Evolutionary conservation across 1,139 yeast genomes (phyloP).

Genomic region (Chernovozyma sophiae-reginae): DNA sequence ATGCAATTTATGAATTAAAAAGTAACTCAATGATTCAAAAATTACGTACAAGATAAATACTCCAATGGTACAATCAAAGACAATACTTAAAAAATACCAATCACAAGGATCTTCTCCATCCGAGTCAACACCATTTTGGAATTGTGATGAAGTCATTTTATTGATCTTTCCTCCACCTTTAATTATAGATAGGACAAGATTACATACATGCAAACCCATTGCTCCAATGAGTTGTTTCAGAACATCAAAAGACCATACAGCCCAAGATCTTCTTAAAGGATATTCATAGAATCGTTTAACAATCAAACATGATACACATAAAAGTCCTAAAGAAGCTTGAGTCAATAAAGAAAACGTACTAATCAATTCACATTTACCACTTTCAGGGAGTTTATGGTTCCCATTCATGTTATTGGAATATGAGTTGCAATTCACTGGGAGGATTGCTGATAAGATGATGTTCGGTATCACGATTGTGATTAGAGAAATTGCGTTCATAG

Average conservation of each 20-base stretch:
- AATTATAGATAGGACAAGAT: slow-evolving; percentile 65
- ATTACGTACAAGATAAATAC: slow-evolving; percentile 72
- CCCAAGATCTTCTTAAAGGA: slow-evolving; percentile 80
- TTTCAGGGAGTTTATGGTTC: slow-evolving; percentile 5
- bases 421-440: neutral
- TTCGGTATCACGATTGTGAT: neutral
- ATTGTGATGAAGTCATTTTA: neutral
- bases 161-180: slow-evolving; percentile 22
- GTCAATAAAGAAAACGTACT: slow-evolving; percentile 70
- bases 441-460: neutral
- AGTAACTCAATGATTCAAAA: slow-evolving; percentile 42
- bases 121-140: neutral
- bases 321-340: slow-evolving; percentile 64
- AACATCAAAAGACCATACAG: slow-evolving; percentile 86
- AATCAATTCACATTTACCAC: slow-evolving; percentile 54
- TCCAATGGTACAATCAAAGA: slow-evolving; percentile 93
- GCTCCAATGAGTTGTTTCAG: slow-evolving; percentile 88
- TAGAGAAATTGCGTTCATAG: neutral
- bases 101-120: slow-evolving; percentile 60
- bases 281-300: slow-evolving; percentile 73
- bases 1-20: slow-evolving; percentile 28
- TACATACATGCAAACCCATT: slow-evolving; percentile 73
- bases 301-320: slow-evolving; percentile 71
- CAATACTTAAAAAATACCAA: slow-evolving; percentile 86
- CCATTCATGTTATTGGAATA: neutral